A percentile compares a stretch with the other conserved stretches of the same genome.
Evolutionary conservation across 2,329 filamentous ascomycete species (phyloP).

Genomic region (Trichoderma endophyticum): DNA sequence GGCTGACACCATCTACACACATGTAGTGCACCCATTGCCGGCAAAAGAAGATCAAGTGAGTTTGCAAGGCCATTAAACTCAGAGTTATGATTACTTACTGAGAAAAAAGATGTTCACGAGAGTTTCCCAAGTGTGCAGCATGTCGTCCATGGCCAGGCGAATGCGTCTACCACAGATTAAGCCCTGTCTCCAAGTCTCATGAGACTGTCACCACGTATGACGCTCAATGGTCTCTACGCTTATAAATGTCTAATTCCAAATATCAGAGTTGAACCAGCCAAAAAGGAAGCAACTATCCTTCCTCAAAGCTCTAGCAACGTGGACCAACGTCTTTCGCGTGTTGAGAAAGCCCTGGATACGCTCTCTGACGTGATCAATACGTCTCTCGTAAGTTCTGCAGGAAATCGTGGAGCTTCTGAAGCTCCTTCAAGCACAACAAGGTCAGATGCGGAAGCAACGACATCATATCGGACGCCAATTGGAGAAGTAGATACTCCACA

Average conservation of each 20-base stretch:
- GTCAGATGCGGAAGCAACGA: background rate
- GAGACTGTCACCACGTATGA: background rate
- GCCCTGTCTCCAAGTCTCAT: background rate
- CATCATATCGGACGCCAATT: background rate
- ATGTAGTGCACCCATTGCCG: background rate
- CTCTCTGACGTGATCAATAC: background rate
- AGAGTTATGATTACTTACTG: background rate
- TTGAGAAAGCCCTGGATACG: background rate
- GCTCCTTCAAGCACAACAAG: background rate
- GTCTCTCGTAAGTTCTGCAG: background rate
- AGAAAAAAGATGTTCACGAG: background rate
- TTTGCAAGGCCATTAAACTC: background rate
- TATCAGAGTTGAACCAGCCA: background rate
- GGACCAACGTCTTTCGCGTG: background rate
- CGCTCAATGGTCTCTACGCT: background rate
- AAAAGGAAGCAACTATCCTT: background rate
- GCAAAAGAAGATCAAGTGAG: constrained; percentile 5
- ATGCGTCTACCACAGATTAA: background rate
- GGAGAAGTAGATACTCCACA: background rate
- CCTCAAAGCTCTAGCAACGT: background rate
- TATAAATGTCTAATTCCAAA: background rate
- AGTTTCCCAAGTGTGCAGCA: background rate
- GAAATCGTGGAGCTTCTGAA: background rate
- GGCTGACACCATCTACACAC: background rate
- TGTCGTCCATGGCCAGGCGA: constrained; percentile 7